phyloP scores from a whole-genome alignment of 305 asterid species.

The Rubia peregrina region DNA sequence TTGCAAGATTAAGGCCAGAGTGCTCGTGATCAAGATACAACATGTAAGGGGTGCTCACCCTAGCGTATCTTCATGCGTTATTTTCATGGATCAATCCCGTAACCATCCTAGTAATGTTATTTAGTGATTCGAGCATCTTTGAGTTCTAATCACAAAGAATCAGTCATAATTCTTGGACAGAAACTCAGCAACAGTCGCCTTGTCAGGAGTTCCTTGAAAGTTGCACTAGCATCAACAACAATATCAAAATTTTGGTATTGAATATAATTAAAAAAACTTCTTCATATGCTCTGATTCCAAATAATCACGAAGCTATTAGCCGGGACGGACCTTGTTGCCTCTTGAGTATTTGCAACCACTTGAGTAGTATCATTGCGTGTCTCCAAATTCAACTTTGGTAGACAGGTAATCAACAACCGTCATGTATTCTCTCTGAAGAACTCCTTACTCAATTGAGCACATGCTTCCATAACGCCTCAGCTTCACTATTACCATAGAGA shows the following conservation, averaged over 20 bases:
- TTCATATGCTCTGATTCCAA: constrained; percentile 90
- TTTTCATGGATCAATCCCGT: too few relatives aligned
- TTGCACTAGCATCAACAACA: too few relatives aligned
- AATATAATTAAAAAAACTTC: too few relatives aligned
- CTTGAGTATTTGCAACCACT: constrained; percentile 93
- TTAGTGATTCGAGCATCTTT: too few relatives aligned
- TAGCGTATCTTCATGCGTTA: constrained; percentile 45
- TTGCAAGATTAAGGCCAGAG: constrained; percentile 69
- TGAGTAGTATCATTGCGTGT: constrained; percentile 95
- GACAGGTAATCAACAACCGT: constrained; percentile 58
- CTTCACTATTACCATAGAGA: constrained; percentile 73
- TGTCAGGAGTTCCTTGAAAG: too few relatives aligned
- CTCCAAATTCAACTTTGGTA: constrained; percentile 76
- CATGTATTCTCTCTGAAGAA: constrained; percentile 70
- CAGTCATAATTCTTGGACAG: too few relatives aligned
- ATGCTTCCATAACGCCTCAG: constrained; percentile 83
- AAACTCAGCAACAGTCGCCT: too few relatives aligned
- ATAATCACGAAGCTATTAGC: constrained; percentile 92
- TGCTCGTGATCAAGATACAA: constrained; percentile 65
- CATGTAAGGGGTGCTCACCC: constrained; percentile 65
- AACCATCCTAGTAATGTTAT: too few relatives aligned
- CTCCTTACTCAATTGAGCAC: constrained; percentile 75
- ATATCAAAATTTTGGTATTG: too few relatives aligned
- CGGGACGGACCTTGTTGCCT: constrained; percentile 96
- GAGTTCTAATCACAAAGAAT: too few relatives aligned